Percentiles rank a stretch among this genome's conserved stretches.
phyloP scores from a whole-genome alignment of 1,284 basidiomycete genomes.

The Tilletia horrida region DNA sequence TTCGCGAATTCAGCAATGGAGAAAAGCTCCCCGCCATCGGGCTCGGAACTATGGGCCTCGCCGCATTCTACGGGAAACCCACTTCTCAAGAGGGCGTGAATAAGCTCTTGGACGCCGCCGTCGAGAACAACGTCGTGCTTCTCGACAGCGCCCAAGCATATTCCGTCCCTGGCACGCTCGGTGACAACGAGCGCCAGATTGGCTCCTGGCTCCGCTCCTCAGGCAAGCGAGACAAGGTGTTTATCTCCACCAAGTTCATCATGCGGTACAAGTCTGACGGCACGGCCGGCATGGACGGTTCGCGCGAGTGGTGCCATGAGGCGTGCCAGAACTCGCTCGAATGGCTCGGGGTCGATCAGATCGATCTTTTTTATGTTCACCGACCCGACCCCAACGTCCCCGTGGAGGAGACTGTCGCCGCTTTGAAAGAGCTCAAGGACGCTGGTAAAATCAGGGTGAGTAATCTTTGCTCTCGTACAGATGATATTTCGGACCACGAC shows the following conservation, averaged over 20 bases:
- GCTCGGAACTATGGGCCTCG: constrained; percentile 35
- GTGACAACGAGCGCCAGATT: constrained; percentile 56
- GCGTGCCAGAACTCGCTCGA: constrained; percentile 53
- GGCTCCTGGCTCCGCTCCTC: constrained; percentile 53
- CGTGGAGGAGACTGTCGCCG: constrained; percentile 71
- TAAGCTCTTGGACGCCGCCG: constrained; percentile 25
- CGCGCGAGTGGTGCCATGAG: constrained; percentile 48
- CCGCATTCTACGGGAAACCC: constrained; percentile 33
- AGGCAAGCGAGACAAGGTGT: constrained; percentile 52
- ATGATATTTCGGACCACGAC: no score
- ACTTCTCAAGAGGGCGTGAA: constrained; percentile 26
- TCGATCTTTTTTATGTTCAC: constrained; percentile 58
- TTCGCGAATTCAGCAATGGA: neutral
- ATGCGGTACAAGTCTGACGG: constrained; percentile 34
- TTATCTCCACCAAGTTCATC: constrained; percentile 56
- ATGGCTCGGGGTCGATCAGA: constrained; percentile 51
- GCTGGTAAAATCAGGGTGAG: constrained; percentile 61
- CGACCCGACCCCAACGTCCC: constrained; percentile 58
- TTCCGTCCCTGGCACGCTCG: constrained; percentile 30
- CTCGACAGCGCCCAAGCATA: constrained; percentile 42
- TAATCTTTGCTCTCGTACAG: neutral
- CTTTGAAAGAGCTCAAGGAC: constrained; percentile 71
- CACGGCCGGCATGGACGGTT: constrained; percentile 25
- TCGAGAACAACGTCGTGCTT: constrained; percentile 30
- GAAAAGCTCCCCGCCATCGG: constrained; percentile 32